Base-by-base conservation (phyloP, 2,329 filamentous ascomycete species). In the Cryphonectria nitschkei region DNA sequence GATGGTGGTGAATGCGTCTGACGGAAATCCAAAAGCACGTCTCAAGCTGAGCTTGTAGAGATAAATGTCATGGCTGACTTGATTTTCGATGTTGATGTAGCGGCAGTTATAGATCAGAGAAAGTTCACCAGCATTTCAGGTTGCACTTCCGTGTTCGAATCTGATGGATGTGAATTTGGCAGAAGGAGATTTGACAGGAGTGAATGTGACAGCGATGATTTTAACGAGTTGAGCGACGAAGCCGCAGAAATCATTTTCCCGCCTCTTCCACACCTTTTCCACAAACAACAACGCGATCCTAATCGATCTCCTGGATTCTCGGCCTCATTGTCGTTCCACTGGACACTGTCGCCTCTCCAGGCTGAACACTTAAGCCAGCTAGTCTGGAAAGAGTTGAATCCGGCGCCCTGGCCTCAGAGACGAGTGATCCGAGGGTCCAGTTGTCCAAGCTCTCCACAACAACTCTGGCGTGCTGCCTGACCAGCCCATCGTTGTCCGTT, bases 401-500 rank as follows among this genome's bases (percentile, higher is more conserved):
- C 34, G 63, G 13, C 37, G 19, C 58, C 65, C 61, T 63, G 22
- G 54, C 64, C 26, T 66, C 61, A 32, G 78, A 69, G 19, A 78
- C 65, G 43, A 78, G 66, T 16, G 75, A 74, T 32, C 71, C 34
- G 78, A 90, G 80, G 70, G 85, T 84, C 87, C 88, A 90, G 70
- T 85, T 87, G 74, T 90, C 86, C 72, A 94, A 76, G 65, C 87
- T 90, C 77, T 93, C 91, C 14, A 89, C 78, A n/a, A 91, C 89
- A 75, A 90, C 90, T 43, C 80, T 81, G 2, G 90, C 90, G 78
- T 94, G 91, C 75, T 90, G 85, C 73, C 85, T 85, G 14, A 93
- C 92, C 58, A 94, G 80, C 0, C 87, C 90, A 77, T 94, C 92
- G 34, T 84, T 86, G 78, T 94, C 92, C 34, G 88, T 90, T 54